phyloP scores from a whole-genome alignment of 306 rosid species.

The Castanea mollissima region DNA sequence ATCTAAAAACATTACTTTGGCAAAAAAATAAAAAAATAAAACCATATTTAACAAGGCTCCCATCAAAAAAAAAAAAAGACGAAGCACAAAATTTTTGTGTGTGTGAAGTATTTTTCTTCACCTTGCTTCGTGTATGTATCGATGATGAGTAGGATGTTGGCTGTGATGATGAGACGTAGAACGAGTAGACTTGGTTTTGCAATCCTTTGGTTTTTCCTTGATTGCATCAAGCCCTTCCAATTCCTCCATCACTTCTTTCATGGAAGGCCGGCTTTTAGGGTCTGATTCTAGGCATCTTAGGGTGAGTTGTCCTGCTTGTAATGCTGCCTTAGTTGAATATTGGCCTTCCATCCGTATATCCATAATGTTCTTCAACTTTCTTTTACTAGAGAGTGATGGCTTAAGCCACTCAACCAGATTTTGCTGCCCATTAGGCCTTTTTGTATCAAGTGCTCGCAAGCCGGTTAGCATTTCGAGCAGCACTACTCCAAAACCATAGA shows the following conservation, averaged over 20 bases:
- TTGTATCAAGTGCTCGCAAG: slow-evolving; percentile 49
- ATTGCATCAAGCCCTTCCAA: slow-evolving; percentile 54
- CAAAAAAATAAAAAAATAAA: not conserved
- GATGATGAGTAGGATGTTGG: slow-evolving; percentile 1
- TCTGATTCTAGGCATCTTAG: slow-evolving; percentile 57
- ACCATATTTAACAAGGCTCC: not conserved
- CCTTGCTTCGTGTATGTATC: not conserved
- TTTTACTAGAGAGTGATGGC: slow-evolving; percentile 44
- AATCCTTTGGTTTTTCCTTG: slow-evolving; percentile 27
- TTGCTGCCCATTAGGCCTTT: slow-evolving; percentile 44
- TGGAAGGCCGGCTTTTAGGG: slow-evolving; percentile 70
- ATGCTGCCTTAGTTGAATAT: slow-evolving; percentile 58
- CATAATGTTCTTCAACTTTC: slow-evolving; percentile 49
- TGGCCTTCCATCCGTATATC: slow-evolving; percentile 65
- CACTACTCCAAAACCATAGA: slow-evolving; percentile 89
- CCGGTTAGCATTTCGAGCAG: slow-evolving; percentile 84
- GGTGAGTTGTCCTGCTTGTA: slow-evolving; percentile 46
- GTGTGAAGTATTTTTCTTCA: not conserved
- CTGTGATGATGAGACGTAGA: slow-evolving; percentile 1
- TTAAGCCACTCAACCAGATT: slow-evolving; percentile 73
- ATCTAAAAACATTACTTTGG: not conserved
- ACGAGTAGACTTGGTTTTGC: slow-evolving; percentile 9
- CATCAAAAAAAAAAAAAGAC: not conserved
- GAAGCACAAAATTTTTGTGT: not conserved
- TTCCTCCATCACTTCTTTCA: slow-evolving; percentile 65